A percentile compares a stretch with the other conserved stretches of the same genome.
Conservation (phyloP, 2,329 filamentous ascomycete genomes). For the Lachnellula hyalina region DNA sequence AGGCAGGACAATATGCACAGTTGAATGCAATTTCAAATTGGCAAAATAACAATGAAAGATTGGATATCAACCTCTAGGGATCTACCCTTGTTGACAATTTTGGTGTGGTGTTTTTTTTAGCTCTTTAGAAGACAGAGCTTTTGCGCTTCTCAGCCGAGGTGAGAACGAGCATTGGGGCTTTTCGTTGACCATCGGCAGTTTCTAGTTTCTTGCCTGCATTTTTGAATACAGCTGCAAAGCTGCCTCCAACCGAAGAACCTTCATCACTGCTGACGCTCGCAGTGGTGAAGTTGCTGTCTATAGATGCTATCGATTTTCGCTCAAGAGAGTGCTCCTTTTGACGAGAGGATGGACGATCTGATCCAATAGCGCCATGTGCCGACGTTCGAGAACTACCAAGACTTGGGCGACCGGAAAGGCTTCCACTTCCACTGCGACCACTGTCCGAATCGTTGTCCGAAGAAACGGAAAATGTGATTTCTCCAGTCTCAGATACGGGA, state of each 20-base stretch:
- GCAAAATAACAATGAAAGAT: slow-evolving; percentile 28
- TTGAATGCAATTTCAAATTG: slow-evolving; percentile 37
- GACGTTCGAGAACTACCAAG: slow-evolving; percentile 71
- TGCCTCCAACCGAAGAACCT: slow-evolving; percentile 50
- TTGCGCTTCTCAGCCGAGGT: slow-evolving; percentile 89
- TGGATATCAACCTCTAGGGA: slow-evolving; percentile 27
- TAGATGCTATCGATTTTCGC: slow-evolving; percentile 40
- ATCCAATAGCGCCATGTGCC: slow-evolving; percentile 80
- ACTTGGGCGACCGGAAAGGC: slow-evolving; percentile 65
- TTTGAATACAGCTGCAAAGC: slow-evolving; percentile 63
- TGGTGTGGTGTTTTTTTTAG: slow-evolving; percentile 7
- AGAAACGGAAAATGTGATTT: slow-evolving; percentile 57
- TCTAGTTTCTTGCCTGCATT: slow-evolving; percentile 53
- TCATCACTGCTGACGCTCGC: slow-evolving; percentile 65
- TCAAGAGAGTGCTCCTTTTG: slow-evolving; percentile 57
- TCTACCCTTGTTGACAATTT: slow-evolving; percentile 29
- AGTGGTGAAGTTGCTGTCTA: slow-evolving; percentile 47
- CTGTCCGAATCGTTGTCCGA: slow-evolving; percentile 72
- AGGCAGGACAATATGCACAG: slow-evolving; percentile 32
- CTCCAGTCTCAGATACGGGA: slow-evolving; percentile 76
- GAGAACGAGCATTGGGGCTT: slow-evolving; percentile 79
- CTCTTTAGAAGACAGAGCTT: slow-evolving; percentile 54
- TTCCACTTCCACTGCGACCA: slow-evolving; percentile 67
- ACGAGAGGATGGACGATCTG: slow-evolving; percentile 69
- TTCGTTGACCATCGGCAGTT: slow-evolving; percentile 61